phyloP scores from a whole-genome alignment of 306 rosid genomes.

The Vigna radiata region DNA sequence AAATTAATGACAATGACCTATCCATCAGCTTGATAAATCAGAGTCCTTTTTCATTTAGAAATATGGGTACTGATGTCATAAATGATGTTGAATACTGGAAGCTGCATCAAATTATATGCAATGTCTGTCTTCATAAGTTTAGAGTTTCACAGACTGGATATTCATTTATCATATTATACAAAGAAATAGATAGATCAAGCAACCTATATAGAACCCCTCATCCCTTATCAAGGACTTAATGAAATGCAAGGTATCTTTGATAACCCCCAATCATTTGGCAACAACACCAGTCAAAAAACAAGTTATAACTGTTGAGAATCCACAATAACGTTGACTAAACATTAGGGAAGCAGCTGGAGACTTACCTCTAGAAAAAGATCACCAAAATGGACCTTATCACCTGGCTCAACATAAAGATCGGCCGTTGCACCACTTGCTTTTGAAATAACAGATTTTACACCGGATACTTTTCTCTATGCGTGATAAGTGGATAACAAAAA shows the following conservation, averaged over 20 bases:
- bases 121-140: constrained; percentile 6
- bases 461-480: constrained; percentile 69
- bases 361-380: constrained; percentile 84
- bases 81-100: constrained; percentile 14
- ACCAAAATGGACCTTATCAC: constrained; percentile 72
- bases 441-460: constrained; percentile 82
- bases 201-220: constrained; percentile 1
- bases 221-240: neutral
- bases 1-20: neutral
- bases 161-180: constrained; percentile 19
- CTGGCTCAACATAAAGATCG: constrained; percentile 65
- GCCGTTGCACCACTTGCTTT: constrained; percentile 85
- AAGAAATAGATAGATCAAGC: neutral
- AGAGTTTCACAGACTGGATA: neutral
- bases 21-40: constrained; percentile 22
- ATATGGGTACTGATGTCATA: neutral
- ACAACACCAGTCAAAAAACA: neutral
- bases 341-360: constrained; percentile 25
- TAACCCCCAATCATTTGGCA: neutral
- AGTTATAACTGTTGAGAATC: neutral
- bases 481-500: constrained; percentile 34
- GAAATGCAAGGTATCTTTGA: constrained; percentile 1
- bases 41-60: constrained; percentile 24
- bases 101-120: constrained; percentile 27
- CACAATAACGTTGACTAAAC: neutral